Conservation (phyloP, 805 yeast species). For the Metschnikowia baotianmanensis region DNA sequence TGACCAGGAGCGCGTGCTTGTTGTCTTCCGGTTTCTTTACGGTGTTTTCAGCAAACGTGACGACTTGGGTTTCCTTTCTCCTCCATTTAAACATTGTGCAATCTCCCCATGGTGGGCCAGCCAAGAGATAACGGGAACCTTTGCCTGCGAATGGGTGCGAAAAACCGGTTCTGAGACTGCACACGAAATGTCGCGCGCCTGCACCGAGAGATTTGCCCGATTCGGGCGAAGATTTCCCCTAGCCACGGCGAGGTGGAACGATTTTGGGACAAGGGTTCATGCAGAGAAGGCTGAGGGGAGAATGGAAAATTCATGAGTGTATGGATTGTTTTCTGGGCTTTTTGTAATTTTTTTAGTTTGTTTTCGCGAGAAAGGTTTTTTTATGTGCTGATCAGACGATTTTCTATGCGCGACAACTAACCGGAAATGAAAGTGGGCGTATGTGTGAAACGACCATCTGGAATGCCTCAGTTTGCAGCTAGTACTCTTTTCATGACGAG, state of each 20-base stretch:
- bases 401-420: no score
- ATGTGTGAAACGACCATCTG: no score
- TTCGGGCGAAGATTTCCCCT: conserved; percentile 2
- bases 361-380: no score
- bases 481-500: no score
- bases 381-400: no score
- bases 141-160: conserved; percentile 14
- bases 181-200: background rate
- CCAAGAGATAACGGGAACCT: conserved; percentile 6
- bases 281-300: no score
- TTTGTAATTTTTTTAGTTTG: no score
- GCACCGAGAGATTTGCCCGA: background rate
- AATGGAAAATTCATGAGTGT: no score
- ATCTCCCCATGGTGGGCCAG: background rate
- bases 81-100: conserved; percentile 8
- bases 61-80: background rate
- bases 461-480: no score
- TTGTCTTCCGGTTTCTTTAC: background rate
- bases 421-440: no score
- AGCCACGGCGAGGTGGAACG: background rate
- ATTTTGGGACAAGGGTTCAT: background rate
- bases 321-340: no score
- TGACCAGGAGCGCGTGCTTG: background rate
- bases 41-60: background rate
- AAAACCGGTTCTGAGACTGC: conserved; percentile 10